phyloP scores from a whole-genome alignment of 2,329 filamentous ascomycete species.

The Achaetomium macrosporum region DNA sequence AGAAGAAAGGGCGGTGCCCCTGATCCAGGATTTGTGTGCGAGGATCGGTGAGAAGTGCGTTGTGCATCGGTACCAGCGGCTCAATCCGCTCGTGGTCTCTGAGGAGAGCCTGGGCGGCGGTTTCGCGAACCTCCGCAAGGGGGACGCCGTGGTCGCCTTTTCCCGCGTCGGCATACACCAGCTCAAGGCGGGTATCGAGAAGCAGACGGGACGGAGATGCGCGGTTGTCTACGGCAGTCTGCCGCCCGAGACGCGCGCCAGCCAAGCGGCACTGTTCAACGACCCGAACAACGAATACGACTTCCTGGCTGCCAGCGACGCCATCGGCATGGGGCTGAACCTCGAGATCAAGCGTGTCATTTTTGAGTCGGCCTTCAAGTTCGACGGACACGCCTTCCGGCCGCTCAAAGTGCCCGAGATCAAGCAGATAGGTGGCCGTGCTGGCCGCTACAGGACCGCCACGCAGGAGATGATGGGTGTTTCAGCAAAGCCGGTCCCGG shows the following conservation, averaged over 20 bases:
- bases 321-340: constrained; percentile 96
- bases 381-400: constrained; percentile 52
- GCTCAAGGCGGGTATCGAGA: constrained; percentile 72
- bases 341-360: constrained; percentile 86
- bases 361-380: constrained; percentile 74
- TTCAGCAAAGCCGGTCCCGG: constrained; percentile 36
- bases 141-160: constrained; percentile 86
- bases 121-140: constrained; percentile 67
- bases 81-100: constrained; percentile 71
- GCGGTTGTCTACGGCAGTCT: constrained; percentile 90
- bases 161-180: constrained; percentile 75
- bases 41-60: constrained; percentile 75
- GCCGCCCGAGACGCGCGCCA: constrained; percentile 85
- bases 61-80: constrained; percentile 75
- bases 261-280: constrained; percentile 91
- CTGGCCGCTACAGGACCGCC: constrained; percentile 77
- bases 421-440: constrained; percentile 91
- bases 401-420: constrained; percentile 68
- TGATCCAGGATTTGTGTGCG: constrained; percentile 72
- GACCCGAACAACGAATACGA: constrained; percentile 95
- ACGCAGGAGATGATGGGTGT: constrained; percentile 41
- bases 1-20: constrained; percentile 72
- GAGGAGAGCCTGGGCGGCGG: constrained; percentile 55
- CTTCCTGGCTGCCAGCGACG: constrained; percentile 74
- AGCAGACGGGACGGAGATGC: constrained; percentile 67